Base-by-base conservation (phyloP, 192 early-diverging fungal species). In the Entophlyctis helioformis region DNA sequence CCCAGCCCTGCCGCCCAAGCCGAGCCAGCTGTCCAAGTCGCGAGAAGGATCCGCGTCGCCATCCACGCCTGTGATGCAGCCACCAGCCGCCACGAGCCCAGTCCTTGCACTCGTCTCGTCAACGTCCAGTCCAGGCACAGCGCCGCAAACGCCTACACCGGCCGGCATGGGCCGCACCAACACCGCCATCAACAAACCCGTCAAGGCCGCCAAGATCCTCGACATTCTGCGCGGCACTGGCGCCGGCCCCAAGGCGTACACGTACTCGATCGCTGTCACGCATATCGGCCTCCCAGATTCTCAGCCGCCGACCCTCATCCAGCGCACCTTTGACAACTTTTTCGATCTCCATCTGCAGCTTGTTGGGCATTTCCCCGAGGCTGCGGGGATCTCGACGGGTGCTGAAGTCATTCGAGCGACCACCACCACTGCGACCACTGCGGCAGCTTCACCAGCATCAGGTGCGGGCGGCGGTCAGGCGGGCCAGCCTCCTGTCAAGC, bases 301-400 rank as follows among this genome's bases (percentile, higher is more conserved):
- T 28, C 38, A 46, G n/a, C 9, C 39, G 11, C 28, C 16, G 9
- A 27, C 44, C 27, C 36, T 48, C 25, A 59, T 64, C 36, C 52
- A 52, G 26, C 62, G 66, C 36, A 65, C 57, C 6, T 68, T 63
- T 47, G 65, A 64, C 15, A 71, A 76, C 29, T 74, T 74, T 48
- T 74, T 76, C 50, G 71, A 74, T 32, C 53, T 74, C 16, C 73
- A 76, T 49, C 46, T 74, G 53, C 55, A 69, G 39, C 54, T 76
- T 19, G 29, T 76, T 20, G 71, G 71, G 20, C 64, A 76, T 33
- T 76, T 76, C 48, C 73, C 73, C 24, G 71, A 69, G 28, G 70
- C 66, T 32, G 73, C 66, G 16, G 73, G 73, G 7, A 55, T 73
- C 10, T 23, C 29, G n/a, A 23, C 42, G 16, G 35, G 25, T 15